Evolutionary conservation across 768 basidiomycete species (phyloP), one percentile per base, ranked within the genome.

Genomic region (Tephrocybe sp.): DNA sequence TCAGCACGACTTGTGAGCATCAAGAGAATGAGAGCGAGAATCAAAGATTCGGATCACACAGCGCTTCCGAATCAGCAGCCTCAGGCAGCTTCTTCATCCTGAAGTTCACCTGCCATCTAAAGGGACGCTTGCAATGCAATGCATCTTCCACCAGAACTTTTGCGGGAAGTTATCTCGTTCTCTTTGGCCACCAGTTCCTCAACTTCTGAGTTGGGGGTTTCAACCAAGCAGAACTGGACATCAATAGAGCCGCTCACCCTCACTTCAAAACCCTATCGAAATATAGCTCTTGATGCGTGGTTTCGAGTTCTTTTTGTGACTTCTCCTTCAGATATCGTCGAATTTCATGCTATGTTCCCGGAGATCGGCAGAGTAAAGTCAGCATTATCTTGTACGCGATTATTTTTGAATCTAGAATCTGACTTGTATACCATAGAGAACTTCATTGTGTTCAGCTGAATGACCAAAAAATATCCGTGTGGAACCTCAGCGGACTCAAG

Each of bases 81-180:
- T n/a, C n/a, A n/a, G n/a, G n/a, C n/a, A n/a, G n/a, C n/a, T n/a
- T n/a, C n/a, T n/a, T n/a, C 26, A 26, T 26, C 26, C 7, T 26
- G 4, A 26, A 11, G 22, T 16, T 8, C 7, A 16, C 14, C 41
- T 22, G n/a, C n/a, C 23, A n/a, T 26, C 41, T 42, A 23, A 30
- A 10, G 9, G n/a, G 26, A 9, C 22, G n/a, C 5, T 19, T 19
- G 10, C 38, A 39, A 19, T 6, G 19, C 19, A 10, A 60, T 60
- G 56, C 50, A 50, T 48, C 30, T 72, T 36, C 72, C 72, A 40
- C 53, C 56, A 20, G 72, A 73, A 61, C 64, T 73, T 39, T 52
- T 70, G 19, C 51, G 58, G 38, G 67, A 71, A 56, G 68, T 73
- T 13, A 53, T 69, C n/a, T 46, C 48, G 1, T 48, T 55, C 43